These are phyloP conservation scores for Kandelia obovata DNA, from an alignment of 345 rosid species.

Conservation along the genomic window DNA sequence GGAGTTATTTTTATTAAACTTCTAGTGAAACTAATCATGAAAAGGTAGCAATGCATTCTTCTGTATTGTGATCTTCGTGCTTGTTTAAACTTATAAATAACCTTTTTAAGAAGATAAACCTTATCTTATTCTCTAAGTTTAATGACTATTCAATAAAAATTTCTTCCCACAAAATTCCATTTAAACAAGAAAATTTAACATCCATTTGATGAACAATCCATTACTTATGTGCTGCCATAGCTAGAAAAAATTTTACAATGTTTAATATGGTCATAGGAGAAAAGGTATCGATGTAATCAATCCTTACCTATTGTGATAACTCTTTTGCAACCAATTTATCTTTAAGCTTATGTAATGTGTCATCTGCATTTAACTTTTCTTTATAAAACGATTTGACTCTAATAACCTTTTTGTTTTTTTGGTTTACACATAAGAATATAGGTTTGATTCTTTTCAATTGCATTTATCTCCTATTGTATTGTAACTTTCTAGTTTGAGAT, in stretches of 20 bases:
- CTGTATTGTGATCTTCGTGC: not conserved
- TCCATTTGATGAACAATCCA: not conserved
- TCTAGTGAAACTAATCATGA: not conserved
- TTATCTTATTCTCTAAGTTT: not conserved
- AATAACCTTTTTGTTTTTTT: not conserved
- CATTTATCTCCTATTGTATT: no score
- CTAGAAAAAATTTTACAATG: not conserved
- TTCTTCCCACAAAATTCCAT: not conserved
- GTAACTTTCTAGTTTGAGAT: no score
- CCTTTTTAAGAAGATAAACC: not conserved
- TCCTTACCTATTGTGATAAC: not conserved
- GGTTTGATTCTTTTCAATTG: no score
- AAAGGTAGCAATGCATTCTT: not conserved
- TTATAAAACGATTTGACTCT: not conserved
- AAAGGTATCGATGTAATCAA: not conserved
- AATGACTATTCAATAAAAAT: not conserved
- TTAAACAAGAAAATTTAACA: not conserved
- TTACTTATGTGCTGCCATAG: not conserved
- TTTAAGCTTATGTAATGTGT: no score
- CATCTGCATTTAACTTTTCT: not conserved
- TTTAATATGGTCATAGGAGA: not conserved
- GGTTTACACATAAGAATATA: no score
- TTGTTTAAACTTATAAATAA: not conserved
- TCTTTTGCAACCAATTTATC: not conserved
- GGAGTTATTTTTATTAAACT: not conserved